Evolutionary conservation across 352 stramenopile genomes (phyloP).

Genomic region (Phytophthora idaei): DNA sequence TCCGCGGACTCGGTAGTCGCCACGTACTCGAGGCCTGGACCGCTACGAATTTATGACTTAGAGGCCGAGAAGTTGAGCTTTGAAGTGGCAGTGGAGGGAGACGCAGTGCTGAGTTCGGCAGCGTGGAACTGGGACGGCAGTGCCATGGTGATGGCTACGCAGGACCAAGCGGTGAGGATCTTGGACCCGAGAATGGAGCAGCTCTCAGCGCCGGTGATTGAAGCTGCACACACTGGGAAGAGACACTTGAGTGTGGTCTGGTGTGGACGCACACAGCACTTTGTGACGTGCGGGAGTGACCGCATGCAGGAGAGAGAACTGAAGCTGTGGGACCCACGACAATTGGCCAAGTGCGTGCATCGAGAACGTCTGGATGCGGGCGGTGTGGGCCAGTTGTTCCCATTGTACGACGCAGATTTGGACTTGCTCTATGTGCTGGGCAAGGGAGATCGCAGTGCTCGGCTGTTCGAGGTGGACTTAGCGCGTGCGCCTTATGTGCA

Average conservation of each 20-base stretch:
- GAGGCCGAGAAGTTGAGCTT: slow-evolving; percentile 30
- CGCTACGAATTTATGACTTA: slow-evolving; percentile 59
- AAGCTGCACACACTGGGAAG: slow-evolving; percentile 55
- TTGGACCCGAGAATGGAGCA: slow-evolving; percentile 55
- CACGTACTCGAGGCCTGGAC: slow-evolving; percentile 43
- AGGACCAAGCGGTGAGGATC: slow-evolving; percentile 55
- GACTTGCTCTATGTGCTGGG: slow-evolving; percentile 74
- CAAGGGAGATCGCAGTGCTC: slow-evolving; percentile 69
- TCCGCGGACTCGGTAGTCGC: slow-evolving; percentile 53
- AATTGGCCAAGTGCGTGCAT: slow-evolving; percentile 52
- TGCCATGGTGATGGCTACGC: slow-evolving; percentile 44
- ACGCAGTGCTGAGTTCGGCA: slow-evolving; percentile 34
- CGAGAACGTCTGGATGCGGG: slow-evolving; percentile 68
- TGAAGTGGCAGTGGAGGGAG: slow-evolving; percentile 19
- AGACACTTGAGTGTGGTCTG: slow-evolving; percentile 59
- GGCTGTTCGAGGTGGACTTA: slow-evolving; percentile 66
- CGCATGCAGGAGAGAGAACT: slow-evolving; percentile 75
- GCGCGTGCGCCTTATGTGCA: slow-evolving; percentile 42
- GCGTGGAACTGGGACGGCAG: slow-evolving; percentile 81
- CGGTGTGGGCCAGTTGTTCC: slow-evolving; percentile 68
- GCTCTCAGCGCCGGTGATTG: slow-evolving; percentile 7
- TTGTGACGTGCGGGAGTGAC: slow-evolving; percentile 68
- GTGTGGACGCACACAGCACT: slow-evolving; percentile 57
- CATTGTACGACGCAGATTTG: slow-evolving; percentile 72
- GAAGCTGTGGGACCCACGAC: slow-evolving; percentile 79